A percentile compares a stretch with the other conserved stretches of the same genome.
Evolutionary conservation across 352 stramenopile species (phyloP).

Genomic region (Phytophthora vignae): DNA sequence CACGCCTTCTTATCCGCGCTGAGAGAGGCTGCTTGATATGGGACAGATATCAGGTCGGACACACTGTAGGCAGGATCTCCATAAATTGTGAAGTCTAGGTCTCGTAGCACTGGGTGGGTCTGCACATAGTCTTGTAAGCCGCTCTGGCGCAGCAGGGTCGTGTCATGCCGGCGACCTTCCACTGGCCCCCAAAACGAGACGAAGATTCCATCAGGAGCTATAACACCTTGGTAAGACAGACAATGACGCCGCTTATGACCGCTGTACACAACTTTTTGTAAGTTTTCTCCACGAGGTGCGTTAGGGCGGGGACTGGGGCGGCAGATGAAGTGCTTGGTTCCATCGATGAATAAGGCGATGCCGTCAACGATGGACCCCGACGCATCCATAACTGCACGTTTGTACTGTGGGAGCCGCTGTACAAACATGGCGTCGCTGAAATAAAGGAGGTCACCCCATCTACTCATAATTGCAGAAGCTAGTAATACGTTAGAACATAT

Average conservation of each 20-base stretch:
- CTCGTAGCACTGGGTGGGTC: not conserved
- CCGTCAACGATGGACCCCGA: not conserved
- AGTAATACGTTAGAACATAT: too few species aligned
- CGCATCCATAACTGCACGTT: not conserved
- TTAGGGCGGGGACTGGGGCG: not conserved
- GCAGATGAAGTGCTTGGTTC: conserved; percentile 12
- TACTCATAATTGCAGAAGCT: too few species aligned
- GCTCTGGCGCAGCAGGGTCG: not conserved
- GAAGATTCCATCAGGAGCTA: not conserved
- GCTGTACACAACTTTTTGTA: conserved; percentile 1
- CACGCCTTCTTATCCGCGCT: not conserved
- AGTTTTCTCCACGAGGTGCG: not conserved
- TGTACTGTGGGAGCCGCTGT: not conserved
- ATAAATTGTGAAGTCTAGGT: conserved; percentile 12
- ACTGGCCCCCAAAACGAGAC: conserved; percentile 5
- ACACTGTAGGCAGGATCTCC: conserved; percentile 9
- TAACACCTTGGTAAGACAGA: not conserved
- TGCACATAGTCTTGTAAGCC: not conserved
- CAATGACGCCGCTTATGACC: not conserved
- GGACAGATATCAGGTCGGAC: not conserved
- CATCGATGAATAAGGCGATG: conserved; percentile 4
- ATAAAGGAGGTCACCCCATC: not conserved
- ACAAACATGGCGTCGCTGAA: conserved; percentile 6
- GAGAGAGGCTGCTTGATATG: not conserved
- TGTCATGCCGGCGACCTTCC: not conserved